Evolutionary conservation across 352 stramenopile genomes (phyloP).

Genomic region (Pythium plurisporium): DNA sequence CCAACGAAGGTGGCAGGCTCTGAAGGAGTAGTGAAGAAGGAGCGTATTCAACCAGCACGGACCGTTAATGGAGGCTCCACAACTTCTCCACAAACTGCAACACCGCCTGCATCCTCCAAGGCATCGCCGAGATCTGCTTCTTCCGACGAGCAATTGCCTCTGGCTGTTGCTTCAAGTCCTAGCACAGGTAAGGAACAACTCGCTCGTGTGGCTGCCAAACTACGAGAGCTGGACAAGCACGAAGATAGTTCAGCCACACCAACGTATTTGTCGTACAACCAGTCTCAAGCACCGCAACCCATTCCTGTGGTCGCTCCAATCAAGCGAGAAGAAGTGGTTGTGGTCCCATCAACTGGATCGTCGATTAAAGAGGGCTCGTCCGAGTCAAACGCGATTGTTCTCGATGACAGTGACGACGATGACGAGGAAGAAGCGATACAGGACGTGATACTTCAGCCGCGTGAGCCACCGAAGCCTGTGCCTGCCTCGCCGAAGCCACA

Average conservation of each 20-base stretch:
- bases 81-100: slow-evolving; percentile 12
- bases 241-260: not conserved
- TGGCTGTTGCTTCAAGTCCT: too few species aligned
- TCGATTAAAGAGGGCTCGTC: slow-evolving; percentile 28
- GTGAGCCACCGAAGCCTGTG: not conserved
- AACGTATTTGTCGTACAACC: slow-evolving; percentile 19
- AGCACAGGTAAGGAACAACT: slow-evolving; percentile 5
- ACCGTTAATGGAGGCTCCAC: not conserved
- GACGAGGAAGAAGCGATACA: not conserved
- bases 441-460: not conserved
- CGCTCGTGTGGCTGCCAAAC: not conserved
- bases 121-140: slow-evolving; percentile 3
- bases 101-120: slow-evolving; percentile 12
- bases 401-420: slow-evolving; percentile 46
- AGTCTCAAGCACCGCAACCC: not conserved
- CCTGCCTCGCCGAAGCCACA: not conserved
- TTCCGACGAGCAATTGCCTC: not conserved
- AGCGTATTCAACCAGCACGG: not conserved
- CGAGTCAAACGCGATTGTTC: slow-evolving; percentile 40
- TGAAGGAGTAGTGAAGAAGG: slow-evolving; percentile 31
- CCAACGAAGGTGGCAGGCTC: slow-evolving; percentile 26
- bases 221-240: slow-evolving; percentile 5
- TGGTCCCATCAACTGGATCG: not conserved
- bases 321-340: not conserved
- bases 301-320: not conserved